Evolutionary conservation across 257 asterid species (phyloP).

Genomic region (Przewalskia tangutica): DNA sequence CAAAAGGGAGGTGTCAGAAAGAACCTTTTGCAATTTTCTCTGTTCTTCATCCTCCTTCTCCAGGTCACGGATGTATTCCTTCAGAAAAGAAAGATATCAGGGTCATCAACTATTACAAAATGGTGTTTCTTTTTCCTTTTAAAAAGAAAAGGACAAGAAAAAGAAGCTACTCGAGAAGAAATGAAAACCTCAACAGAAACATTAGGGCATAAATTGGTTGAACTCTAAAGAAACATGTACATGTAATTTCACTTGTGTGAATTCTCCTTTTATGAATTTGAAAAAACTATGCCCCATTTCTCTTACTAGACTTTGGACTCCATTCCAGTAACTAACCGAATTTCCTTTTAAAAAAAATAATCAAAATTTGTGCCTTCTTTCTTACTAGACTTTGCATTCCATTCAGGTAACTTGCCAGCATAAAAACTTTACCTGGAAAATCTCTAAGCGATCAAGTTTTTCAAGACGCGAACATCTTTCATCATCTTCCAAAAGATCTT

Average conservation of each 20-base stretch:
- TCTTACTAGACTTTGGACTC: background rate
- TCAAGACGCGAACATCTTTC: conserved; percentile 90
- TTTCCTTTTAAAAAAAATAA: background rate
- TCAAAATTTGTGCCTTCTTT: background rate
- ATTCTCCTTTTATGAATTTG: background rate
- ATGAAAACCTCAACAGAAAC: background rate
- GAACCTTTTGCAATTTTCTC: conserved; percentile 78
- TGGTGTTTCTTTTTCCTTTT: background rate
- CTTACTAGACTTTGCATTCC: background rate
- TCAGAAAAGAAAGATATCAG: conserved; percentile 13
- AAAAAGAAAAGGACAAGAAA: background rate
- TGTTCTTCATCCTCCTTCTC: conserved; percentile 95
- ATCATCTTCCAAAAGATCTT: conserved; percentile 91
- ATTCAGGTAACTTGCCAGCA: background rate
- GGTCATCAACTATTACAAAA: background rate
- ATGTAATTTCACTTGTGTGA: background rate
- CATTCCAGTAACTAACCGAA: background rate
- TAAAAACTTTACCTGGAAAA: conserved; percentile 63
- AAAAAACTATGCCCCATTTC: background rate
- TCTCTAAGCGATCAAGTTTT: conserved; percentile 76
- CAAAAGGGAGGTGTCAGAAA: background rate
- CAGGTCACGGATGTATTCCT: conserved; percentile 93
- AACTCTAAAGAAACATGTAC: background rate
- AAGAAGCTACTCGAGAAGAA: background rate
- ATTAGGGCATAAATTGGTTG: background rate